phyloP scores from a whole-genome alignment of 2,329 filamentous ascomycete genomes.

The Aureobasidium namibiae region DNA sequence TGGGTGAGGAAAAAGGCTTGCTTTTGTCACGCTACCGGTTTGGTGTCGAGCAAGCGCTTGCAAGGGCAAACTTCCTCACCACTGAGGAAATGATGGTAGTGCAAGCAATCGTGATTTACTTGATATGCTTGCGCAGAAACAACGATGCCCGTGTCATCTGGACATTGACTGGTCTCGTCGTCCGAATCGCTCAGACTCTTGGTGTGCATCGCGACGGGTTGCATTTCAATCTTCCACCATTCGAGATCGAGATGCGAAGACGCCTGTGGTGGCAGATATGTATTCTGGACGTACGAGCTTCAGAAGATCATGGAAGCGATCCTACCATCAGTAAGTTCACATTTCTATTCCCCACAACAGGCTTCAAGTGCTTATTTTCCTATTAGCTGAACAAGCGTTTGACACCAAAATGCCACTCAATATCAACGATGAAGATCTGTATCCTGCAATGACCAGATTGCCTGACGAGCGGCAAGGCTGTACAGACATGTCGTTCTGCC shows the following conservation, averaged over 20 bases:
- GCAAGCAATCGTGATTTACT: constrained; percentile 54
- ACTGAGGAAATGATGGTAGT: constrained; percentile 55
- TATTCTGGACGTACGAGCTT: constrained; percentile 51
- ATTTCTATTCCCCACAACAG: neutral
- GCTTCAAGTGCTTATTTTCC: neutral
- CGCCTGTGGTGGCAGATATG: constrained; percentile 33
- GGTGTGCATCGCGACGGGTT: constrained; percentile 53
- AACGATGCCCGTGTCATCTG: constrained; percentile 45
- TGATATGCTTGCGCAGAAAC: constrained; percentile 48
- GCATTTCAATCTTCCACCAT: constrained; percentile 48
- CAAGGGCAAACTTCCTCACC: constrained; percentile 54
- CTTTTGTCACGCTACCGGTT: constrained; percentile 52
- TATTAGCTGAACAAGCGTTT: constrained; percentile 41
- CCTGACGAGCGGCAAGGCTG: constrained; percentile 43
- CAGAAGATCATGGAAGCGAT: constrained; percentile 57
- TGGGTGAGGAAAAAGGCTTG: constrained; percentile 45
- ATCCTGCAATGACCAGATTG: constrained; percentile 40
- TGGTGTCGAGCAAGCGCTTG: constrained; percentile 55
- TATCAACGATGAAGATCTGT: constrained; percentile 46
- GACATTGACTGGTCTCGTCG: constrained; percentile 51
- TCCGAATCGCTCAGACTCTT: constrained; percentile 52
- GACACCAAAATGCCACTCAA: constrained; percentile 54
- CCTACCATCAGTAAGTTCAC: constrained; percentile 41
- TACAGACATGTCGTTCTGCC: constrained; percentile 50
- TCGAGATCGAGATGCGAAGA: constrained; percentile 50